phyloP scores from a whole-genome alignment of 257 asterid genomes.

The Coffea canephora region DNA sequence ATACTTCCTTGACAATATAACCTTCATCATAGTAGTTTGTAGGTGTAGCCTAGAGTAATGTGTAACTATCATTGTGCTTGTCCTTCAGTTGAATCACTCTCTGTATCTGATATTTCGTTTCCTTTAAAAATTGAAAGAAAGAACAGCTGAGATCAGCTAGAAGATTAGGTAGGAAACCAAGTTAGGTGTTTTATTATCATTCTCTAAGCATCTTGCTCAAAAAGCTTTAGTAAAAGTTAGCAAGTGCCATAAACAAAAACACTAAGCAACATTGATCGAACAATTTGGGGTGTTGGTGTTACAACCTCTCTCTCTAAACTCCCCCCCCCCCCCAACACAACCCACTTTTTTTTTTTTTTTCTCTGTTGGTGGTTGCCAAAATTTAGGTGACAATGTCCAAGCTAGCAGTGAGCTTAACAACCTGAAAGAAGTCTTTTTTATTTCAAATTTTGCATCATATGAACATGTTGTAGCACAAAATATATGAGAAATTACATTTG shows the following conservation, averaged over 20 bases:
- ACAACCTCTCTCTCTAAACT: neutral
- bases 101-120: too few species aligned
- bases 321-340: too few species aligned
- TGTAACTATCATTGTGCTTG: too few species aligned
- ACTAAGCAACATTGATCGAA: neutral
- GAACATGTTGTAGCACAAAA: neutral
- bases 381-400: neutral
- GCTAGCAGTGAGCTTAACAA: neutral
- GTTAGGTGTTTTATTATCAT: too few species aligned
- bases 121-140: too few species aligned
- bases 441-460: neutral
- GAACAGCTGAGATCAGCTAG: too few species aligned
- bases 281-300: neutral
- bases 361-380: too few species aligned
- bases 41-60: neutral
- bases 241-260: too few species aligned
- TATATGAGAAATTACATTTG: neutral
- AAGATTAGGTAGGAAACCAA: too few species aligned
- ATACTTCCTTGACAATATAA: neutral
- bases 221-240: too few species aligned
- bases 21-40: neutral
- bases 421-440: neutral
- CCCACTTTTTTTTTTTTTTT: too few species aligned
- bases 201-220: neutral
- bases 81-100: too few species aligned